phyloP scores from a whole-genome alignment of 768 basidiomycete species.

The Lentinus tigrinus region DNA sequence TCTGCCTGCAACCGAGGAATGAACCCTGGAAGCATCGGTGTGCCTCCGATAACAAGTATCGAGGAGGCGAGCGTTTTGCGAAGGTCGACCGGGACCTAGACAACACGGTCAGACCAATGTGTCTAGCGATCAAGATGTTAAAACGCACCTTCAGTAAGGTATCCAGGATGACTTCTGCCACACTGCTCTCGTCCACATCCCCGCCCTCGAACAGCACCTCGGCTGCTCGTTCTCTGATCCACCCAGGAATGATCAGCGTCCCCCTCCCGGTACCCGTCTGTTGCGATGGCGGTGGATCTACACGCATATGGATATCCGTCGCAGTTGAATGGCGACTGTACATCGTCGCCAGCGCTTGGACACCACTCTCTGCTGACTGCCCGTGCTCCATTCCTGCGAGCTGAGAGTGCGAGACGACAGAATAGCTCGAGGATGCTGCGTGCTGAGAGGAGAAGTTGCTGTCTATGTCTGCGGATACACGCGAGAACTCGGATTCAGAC shows the following conservation, averaged over 20 bases:
- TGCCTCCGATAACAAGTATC: slow-evolving; percentile 86
- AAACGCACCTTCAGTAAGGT: slow-evolving; percentile 80
- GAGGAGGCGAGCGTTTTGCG: slow-evolving; percentile 81
- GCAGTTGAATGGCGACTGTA: slow-evolving; percentile 79
- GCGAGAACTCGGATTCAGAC: slow-evolving; percentile 70
- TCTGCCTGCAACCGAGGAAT: slow-evolving; percentile 84
- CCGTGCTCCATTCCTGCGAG: slow-evolving; percentile 17
- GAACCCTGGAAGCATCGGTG: slow-evolving; percentile 89
- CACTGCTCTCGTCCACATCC: slow-evolving; percentile 82
- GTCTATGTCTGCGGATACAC: slow-evolving; percentile 43
- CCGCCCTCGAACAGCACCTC: slow-evolving; percentile 90
- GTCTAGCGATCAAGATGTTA: too few relatives aligned
- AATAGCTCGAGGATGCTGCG: slow-evolving; percentile 58
- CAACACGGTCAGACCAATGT: too few relatives aligned
- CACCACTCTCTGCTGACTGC: slow-evolving; percentile 43
- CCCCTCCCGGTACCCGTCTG: slow-evolving; percentile 73
- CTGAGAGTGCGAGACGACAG: slow-evolving; percentile 47
- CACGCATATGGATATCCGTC: slow-evolving; percentile 67
- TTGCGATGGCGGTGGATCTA: slow-evolving; percentile 64
- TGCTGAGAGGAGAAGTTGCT: slow-evolving; percentile 49
- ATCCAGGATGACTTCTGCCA: slow-evolving; percentile 81
- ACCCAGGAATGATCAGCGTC: slow-evolving; percentile 85
- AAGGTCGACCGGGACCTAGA: slow-evolving; percentile 87
- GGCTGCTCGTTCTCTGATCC: slow-evolving; percentile 89
- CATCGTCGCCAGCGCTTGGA: slow-evolving; percentile 67